phyloP scores from a whole-genome alignment of 2,329 filamentous ascomycete genomes.

The Epichloe aotearoae region DNA sequence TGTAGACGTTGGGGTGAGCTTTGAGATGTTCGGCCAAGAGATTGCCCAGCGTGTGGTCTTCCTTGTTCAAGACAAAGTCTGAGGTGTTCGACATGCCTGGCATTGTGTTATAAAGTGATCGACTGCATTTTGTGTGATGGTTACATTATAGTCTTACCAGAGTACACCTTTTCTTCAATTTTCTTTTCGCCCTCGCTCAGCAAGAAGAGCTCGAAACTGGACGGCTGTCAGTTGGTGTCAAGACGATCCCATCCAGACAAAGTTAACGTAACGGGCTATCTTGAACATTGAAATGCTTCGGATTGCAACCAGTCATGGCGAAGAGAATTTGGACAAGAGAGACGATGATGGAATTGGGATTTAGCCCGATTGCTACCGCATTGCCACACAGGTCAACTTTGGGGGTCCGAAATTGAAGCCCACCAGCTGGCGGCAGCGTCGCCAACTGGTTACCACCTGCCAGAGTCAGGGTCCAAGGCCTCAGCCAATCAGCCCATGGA shows the following conservation, averaged over 20 bases:
- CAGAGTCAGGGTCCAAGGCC: background rate
- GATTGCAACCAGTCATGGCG: constrained; percentile 23
- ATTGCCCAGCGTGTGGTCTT: constrained; percentile 93
- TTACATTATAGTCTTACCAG: constrained; percentile 45
- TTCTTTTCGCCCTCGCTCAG: constrained; percentile 85
- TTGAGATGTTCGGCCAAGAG: constrained; percentile 76
- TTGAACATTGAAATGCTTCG: constrained; percentile 26
- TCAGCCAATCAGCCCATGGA: background rate
- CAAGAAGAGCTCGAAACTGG: constrained; percentile 85
- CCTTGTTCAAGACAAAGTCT: constrained; percentile 90
- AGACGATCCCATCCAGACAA: background rate
- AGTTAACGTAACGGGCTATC: constrained; percentile 21
- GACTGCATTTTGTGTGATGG: background rate
- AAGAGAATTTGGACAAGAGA: background rate
- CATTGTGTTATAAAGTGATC: background rate
- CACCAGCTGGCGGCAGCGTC: background rate
- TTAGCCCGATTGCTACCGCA: background rate
- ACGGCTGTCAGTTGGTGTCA: constrained; percentile 11
- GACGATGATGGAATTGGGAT: background rate
- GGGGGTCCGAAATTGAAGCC: background rate
- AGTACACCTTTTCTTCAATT: constrained; percentile 76
- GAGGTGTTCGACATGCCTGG: constrained; percentile 80
- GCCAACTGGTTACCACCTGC: background rate
- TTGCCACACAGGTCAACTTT: background rate
- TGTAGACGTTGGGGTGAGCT: constrained; percentile 69